phyloP scores from a whole-genome alignment of 176 grass and related monocot genomes.

The Musa acuminata region DNA sequence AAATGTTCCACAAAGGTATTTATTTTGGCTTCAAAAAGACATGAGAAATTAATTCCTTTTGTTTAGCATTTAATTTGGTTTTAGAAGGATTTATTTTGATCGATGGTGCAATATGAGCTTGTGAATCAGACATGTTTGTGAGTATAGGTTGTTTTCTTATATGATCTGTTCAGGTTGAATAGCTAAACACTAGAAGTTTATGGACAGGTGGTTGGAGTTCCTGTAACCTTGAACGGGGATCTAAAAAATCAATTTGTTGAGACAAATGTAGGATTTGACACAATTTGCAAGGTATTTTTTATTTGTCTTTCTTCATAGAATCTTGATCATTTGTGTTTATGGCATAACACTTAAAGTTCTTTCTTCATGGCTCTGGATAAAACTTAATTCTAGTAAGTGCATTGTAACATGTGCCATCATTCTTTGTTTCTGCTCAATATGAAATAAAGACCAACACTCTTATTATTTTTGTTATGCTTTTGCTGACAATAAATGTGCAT shows the following conservation, averaged over 20 bases:
- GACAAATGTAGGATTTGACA: conserved; percentile 92
- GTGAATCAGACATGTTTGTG: not conserved
- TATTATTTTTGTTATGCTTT: not conserved
- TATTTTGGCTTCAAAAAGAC: not conserved
- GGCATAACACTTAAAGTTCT: not conserved
- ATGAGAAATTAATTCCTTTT: not conserved
- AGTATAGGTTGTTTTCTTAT: not conserved
- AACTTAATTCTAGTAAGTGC: not conserved
- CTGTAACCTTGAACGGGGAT: conserved; percentile 98
- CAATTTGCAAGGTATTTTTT: conserved; percentile 80
- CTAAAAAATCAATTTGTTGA: conserved; percentile 99
- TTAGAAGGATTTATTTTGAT: not conserved
- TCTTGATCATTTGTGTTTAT: not conserved
- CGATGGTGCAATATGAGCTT: not conserved
- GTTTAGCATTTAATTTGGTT: not conserved
- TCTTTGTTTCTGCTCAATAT: not conserved
- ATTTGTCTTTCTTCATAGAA: not conserved
- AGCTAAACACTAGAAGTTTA: conserved; percentile 3
- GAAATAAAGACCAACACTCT: not conserved
- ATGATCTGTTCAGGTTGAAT: not conserved
- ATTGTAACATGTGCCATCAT: not conserved
- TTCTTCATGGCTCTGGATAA: not conserved
- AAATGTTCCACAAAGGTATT: conserved; percentile 88
- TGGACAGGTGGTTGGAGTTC: conserved; percentile 81
- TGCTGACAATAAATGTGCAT: not conserved